Evolutionary conservation across 2,329 filamentous ascomycete genomes (phyloP), one percentile per base, ranked within the genome.

Genomic region (Cadophora luteo-olivacea): DNA sequence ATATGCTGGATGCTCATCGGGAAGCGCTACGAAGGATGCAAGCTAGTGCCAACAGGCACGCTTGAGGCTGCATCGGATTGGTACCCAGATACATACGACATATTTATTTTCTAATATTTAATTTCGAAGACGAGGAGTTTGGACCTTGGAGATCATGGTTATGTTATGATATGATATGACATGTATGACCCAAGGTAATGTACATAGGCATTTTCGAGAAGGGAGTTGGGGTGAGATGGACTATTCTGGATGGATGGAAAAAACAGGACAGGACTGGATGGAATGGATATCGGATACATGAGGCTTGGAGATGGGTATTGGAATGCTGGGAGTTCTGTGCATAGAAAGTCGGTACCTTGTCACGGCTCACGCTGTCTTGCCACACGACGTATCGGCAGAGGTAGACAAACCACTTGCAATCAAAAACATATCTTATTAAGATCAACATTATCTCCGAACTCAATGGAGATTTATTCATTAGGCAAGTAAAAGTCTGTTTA

Each of bases 21-120:
- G 91, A 94, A 71, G 92, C 91, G 0, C 86, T 97, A 86, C 85
- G 91, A 71, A 89, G 85, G 78, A 91, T 97, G 89, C 94, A 97
- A 65, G 70, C 72, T 7, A 69, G 25, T 51, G 74, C 74, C 8
- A 77, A 74, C 67, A 73, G 66, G 68, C 51, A 66, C 60, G 70
- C 66, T 52, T 71, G 60, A 70, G 9, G 24, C 65, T 11, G 29
- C 25, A 25, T 19, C 25, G 36, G 58, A 48, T 58, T 45, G 52
- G 60, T 45, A 55, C 49, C 57, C 29, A 51, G 1, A 19, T 51
- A 64, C 51, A 61, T 58, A 58, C 32, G 36, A 29, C 54, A 61
- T 7, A 32, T 29, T 57, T 62, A 63, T 61, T 52, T 65, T 66
- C 55, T 66, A 69, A 68, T 69, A 61, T 60, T 41, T 65, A 69